A percentile compares a stretch with the other conserved stretches of the same genome.
Conservation (phyloP, 805 yeast genomes). For the Myxozyma kluyveri region DNA sequence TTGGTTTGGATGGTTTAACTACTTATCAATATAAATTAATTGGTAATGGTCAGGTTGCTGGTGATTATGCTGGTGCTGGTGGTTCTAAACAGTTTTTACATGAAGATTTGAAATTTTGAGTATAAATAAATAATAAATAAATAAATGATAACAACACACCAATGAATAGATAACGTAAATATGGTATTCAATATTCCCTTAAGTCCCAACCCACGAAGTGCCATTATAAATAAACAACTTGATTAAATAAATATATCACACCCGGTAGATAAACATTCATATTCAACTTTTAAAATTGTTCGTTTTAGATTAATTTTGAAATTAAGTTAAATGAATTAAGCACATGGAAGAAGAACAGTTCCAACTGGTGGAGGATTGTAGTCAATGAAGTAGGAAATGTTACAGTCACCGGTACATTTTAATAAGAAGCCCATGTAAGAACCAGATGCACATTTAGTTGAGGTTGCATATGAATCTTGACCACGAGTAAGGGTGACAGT, state of each 20-base stretch:
- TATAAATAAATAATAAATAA: too few relatives aligned
- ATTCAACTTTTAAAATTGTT: too few relatives aligned
- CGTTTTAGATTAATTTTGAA: too few relatives aligned
- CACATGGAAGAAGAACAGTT: constrained; percentile 28
- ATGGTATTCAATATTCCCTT: too few relatives aligned
- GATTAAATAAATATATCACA: too few relatives aligned
- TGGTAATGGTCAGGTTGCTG: constrained; percentile 91
- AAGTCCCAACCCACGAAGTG: too few relatives aligned
- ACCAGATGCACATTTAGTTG: constrained; percentile 18
- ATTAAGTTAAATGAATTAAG: background rate
- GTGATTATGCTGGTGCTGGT: constrained; percentile 91
- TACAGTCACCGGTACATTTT: constrained; percentile 28
- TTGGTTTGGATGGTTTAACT: constrained; percentile 94
- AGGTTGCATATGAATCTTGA: constrained; percentile 14
- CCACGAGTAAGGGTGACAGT: constrained; percentile 26
- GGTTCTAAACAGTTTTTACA: constrained; percentile 78
- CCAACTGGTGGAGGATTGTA: constrained; percentile 31
- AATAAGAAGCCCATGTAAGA: constrained; percentile 20
- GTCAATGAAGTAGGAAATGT: constrained; percentile 27
- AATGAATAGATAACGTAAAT: too few relatives aligned
- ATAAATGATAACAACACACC: too few relatives aligned
- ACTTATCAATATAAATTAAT: constrained; percentile 90
- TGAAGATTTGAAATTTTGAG: constrained; percentile 19
- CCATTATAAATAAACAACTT: too few relatives aligned
- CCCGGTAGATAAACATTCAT: too few relatives aligned